Base-by-base conservation (phyloP, 1,284 basidiomycete genomes). In the Austroboletus olivaceoglutinosus region DNA sequence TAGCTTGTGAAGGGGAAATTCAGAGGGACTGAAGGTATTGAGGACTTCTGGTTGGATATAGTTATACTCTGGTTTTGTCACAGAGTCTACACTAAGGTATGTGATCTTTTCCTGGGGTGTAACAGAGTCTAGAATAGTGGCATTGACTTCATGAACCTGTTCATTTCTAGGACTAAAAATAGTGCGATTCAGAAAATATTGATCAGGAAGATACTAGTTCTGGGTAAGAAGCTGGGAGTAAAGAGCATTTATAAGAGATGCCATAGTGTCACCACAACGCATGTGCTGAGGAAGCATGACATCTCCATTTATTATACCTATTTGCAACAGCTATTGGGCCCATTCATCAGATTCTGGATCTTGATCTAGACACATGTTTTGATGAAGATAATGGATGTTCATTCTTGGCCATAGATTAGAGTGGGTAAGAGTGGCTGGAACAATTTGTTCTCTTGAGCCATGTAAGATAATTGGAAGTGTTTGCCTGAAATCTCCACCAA, bases 311-410 rank as follows among this genome's bases (percentile, higher is more conserved):
- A 62, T 58, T 3, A 50, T 42, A 0, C 75, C 76, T 46, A 80
- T 58, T 6, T 76, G 63, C 0, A 76, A 51, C 0, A 79, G 63
- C 67, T 73, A 76, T 5, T 64, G n/a, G 6, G 74, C 63, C 66
- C 74, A 78, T 0, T 53, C 16, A 38, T 51, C 34, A 11, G 54
- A 62, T 4, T 63, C 59, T 5, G 55, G 50, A 46, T 63, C 56
- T 2, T 53, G 42, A 1, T 66, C 59, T 7, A 78, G 58, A 0
- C 63, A 52, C 71, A 76, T 76, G 46, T 78, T 77, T 21, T 62
- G 57, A 2, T 39, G 53, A 0, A 76, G 65, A 22, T 56, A 53
- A 1, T 73, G 49, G 2, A 72, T 27, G 11, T 54, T 4, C n/a
- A 73, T 54, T 1, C 53, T 2, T 1, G 49, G 5, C 75, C 77